Evolutionary conservation across 106 monocot species (phyloP).

Genomic region (Agapanthus africanus): DNA sequence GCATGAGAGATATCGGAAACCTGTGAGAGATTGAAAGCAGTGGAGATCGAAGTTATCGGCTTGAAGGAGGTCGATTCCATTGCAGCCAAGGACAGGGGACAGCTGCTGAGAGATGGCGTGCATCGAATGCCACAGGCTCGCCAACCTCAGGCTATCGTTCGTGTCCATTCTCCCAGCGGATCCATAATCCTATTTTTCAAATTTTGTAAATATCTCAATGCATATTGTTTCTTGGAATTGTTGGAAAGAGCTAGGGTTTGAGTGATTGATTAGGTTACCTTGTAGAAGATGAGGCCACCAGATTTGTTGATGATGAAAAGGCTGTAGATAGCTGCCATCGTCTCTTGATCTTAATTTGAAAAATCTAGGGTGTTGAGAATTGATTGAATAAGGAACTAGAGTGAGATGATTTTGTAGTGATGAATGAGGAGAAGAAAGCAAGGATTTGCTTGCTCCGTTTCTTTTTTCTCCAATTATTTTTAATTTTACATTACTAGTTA

Average conservation of each 20-base stretch:
- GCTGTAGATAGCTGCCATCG: conserved; percentile 82
- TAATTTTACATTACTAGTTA: too few relatives aligned
- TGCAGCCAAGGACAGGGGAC: conserved; percentile 74
- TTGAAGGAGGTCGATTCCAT: conserved; percentile 77
- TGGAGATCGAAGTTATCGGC: conserved; percentile 94
- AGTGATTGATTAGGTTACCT: conserved; percentile 30
- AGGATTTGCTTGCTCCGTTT: too few relatives aligned
- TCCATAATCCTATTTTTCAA: conserved; percentile 98
- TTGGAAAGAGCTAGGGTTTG: too few relatives aligned
- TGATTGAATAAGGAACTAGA: too few relatives aligned
- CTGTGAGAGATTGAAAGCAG: conserved; percentile 96
- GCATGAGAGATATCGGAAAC: too few relatives aligned
- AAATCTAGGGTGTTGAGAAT: too few relatives aligned
- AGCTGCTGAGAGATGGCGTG: conserved; percentile 98
- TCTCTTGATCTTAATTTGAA: too few relatives aligned
- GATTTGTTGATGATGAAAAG: conserved; percentile 99
- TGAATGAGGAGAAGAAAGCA: too few relatives aligned
- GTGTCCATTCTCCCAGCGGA: conserved; percentile 92
- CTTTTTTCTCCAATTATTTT: too few relatives aligned
- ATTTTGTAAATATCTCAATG: too few relatives aligned
- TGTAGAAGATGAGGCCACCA: conserved; percentile 96
- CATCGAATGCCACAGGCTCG: conserved; percentile 98
- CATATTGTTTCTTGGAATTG: too few relatives aligned
- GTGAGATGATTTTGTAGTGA: too few relatives aligned
- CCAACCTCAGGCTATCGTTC: conserved; percentile 84